These are phyloP conservation scores for Eucalyptus victrix DNA, from an alignment of 345 rosid species.

Conservation along the genomic window DNA sequence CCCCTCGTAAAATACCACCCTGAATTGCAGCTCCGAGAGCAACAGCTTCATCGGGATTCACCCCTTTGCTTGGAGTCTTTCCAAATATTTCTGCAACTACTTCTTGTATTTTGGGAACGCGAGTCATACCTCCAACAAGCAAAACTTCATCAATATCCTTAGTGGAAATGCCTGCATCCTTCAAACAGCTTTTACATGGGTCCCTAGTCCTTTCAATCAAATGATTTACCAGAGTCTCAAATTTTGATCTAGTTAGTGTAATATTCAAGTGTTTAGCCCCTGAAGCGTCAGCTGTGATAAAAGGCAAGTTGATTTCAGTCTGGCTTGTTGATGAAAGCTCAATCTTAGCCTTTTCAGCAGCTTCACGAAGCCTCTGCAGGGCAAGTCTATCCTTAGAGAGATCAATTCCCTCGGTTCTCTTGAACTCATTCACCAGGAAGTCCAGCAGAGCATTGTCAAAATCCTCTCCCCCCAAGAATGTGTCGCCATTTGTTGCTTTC, in stretches of 20 bases:
- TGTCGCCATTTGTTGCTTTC: constrained; percentile 37
- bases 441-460: constrained; percentile 25
- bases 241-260: constrained; percentile 18
- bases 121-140: constrained; percentile 32
- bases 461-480: constrained; percentile 32
- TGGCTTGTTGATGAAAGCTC: constrained; percentile 27
- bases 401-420: constrained; percentile 15
- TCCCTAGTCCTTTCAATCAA: constrained; percentile 14
- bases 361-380: constrained; percentile 27
- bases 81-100: constrained; percentile 18
- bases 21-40: constrained; percentile 27
- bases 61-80: constrained; percentile 19
- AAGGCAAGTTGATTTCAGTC: constrained; percentile 22
- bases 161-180: constrained; percentile 18
- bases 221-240: constrained; percentile 10
- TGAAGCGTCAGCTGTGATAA: constrained; percentile 22
- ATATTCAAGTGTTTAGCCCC: constrained; percentile 28
- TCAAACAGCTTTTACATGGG: constrained; percentile 25
- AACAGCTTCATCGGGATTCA: constrained; percentile 29
- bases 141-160: constrained; percentile 21
- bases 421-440: constrained; percentile 19
- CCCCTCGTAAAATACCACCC: constrained; percentile 20
- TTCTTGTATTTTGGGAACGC: constrained; percentile 28
- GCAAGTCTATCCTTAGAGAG: constrained; percentile 22
- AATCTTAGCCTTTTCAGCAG: constrained; percentile 25